phyloP scores from a whole-genome alignment of 1,139 yeast species.

The Suhomyces ambrosiae region DNA sequence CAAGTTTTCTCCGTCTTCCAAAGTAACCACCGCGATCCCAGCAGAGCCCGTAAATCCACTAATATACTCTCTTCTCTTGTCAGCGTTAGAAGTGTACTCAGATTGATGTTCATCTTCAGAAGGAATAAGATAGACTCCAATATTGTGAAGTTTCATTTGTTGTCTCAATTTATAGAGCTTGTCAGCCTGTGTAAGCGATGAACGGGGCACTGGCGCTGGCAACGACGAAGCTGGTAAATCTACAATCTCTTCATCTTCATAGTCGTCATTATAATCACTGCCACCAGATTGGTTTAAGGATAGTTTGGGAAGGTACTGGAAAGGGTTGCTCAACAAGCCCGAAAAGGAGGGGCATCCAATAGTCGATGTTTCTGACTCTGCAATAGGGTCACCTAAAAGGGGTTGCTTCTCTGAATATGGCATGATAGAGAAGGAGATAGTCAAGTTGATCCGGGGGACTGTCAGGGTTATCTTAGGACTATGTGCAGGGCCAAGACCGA shows the following conservation, averaged over 20 bases:
- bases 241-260: constrained; percentile 29
- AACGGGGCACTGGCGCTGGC: too few species aligned
- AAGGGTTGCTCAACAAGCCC: constrained; percentile 25
- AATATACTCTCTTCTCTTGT: constrained; percentile 52
- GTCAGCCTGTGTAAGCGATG: constrained; percentile 19
- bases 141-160: constrained; percentile 42
- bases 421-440: constrained; percentile 3
- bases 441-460: too few species aligned
- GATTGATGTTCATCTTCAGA: constrained; percentile 64
- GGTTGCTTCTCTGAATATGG: constrained; percentile 28
- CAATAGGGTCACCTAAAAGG: constrained; percentile 19
- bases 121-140: constrained; percentile 57
- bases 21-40: constrained; percentile 54
- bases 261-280: constrained; percentile 17
- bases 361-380: constrained; percentile 23
- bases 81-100: constrained; percentile 54
- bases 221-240: constrained; percentile 26
- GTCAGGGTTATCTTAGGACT: too few species aligned
- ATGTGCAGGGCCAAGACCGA: too few species aligned
- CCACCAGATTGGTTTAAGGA: constrained; percentile 11
- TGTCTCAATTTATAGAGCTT: constrained; percentile 37
- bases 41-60: constrained; percentile 62
- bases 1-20: constrained; percentile 32
- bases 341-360: constrained; percentile 26
- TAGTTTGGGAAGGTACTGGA: constrained; percentile 29